phyloP scores from a whole-genome alignment of 1,139 yeast genomes.

The Yamadazyma kanchanaburiensis region DNA sequence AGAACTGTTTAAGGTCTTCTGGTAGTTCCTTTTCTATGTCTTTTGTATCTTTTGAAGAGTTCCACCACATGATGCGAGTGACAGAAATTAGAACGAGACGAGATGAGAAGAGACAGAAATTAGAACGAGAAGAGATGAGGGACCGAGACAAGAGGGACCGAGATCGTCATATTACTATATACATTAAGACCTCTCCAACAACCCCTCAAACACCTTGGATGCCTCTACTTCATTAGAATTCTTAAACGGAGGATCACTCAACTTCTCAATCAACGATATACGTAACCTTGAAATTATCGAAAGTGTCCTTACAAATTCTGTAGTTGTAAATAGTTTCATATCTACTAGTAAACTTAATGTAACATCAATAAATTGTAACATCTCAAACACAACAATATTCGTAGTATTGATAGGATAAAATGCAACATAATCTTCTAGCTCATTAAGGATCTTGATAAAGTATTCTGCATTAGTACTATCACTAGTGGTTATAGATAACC shows the following conservation, averaged over 20 bases:
- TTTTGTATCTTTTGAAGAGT: conserved; percentile 17
- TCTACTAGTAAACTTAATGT: conserved; percentile 11
- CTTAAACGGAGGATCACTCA: conserved; percentile 16
- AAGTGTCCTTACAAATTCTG: conserved; percentile 45
- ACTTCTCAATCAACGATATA: conserved; percentile 19
- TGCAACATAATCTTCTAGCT: conserved; percentile 57
- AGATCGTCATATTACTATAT: neutral
- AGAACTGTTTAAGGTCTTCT: conserved; percentile 31
- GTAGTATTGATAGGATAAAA: conserved; percentile 30
- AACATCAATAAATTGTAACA: conserved; percentile 12
- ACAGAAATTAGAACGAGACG: neutral
- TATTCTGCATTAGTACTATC: conserved; percentile 56
- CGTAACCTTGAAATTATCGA: conserved; percentile 49
- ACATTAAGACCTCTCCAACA: conserved; percentile 20
- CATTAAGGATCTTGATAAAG: conserved; percentile 60
- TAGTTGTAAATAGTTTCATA: conserved; percentile 22
- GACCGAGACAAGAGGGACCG: conserved; percentile 1
- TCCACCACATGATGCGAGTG: conserved; percentile 11
- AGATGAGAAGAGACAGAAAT: neutral
- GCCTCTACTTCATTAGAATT: conserved; percentile 22
- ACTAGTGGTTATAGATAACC: conserved; percentile 46
- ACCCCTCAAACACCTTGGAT: conserved; percentile 39
- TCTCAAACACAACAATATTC: conserved; percentile 8
- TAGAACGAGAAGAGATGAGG: neutral
- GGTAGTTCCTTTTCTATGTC: conserved; percentile 30